Base-by-base conservation (phyloP, 768 basidiomycete genomes). In the Rhodotorula sphaerocarpa region DNA sequence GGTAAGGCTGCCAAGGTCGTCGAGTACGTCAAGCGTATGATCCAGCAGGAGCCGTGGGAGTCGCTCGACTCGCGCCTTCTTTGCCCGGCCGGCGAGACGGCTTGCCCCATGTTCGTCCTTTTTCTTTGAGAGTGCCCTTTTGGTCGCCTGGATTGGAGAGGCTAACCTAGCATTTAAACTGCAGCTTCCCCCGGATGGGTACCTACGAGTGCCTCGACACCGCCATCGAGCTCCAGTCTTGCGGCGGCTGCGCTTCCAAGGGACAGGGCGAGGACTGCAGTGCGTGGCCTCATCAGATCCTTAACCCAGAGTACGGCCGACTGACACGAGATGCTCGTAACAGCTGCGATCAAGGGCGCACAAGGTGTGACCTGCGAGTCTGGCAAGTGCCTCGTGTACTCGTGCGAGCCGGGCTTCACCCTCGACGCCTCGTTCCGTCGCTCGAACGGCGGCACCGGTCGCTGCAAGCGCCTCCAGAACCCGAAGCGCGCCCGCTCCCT, bases 221-320 rank as follows among this genome's bases (percentile, higher is more conserved):
- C 12, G 5, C 25, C 2, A 47, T 31, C n/a, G 57, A 63, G 46
- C 66, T 67, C 39, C 57, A 67, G 28, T 59, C 58, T 16, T 67
- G 66, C 58, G 66, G 66, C 11, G 66, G 66, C 2, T 67, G 66
- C 54, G 66, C 57, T 5, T 63, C 67, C 11, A 59, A 57, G 23
- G 75, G 71, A n/a, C 73, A 73, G 12, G 79, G 79, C 3, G 67
- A 77, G 44, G 79, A 80, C 70, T 81, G 80, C 71, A 79, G 36
- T 39, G 16, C 36, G 36, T 39, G 9, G 10, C 16, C 36, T 39
- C 16, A 16, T 16, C 36, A 9, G 9, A 10, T 9, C 10, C 36
- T 10, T 39, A 39, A 9, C 36, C 9, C 10, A 39, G 10, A 16
- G 16, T 39, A 39, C 10, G 9, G 36, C 9, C 36, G 9, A 16